A percentile compares a stretch with the other conserved stretches of the same genome.
Conservation (phyloP, 179 eudicot species). For the Drosera spatulata region DNA sequence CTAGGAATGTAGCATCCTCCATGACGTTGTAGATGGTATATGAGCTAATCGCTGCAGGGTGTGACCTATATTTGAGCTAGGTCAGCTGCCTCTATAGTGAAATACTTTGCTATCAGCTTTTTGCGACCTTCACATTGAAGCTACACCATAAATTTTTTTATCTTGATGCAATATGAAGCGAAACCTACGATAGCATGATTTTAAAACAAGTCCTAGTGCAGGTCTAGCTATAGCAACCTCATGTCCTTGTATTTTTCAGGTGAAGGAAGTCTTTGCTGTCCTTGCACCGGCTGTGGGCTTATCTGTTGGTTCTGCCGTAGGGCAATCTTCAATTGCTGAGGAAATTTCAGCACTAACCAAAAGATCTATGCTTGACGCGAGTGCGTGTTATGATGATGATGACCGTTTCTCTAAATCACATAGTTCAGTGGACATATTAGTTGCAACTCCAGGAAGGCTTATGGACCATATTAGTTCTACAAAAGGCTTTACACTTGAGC, state of each 20-base stretch:
- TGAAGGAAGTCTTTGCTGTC: constrained; percentile 75
- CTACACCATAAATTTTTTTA: no score
- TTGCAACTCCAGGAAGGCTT: constrained; percentile 98
- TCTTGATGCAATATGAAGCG: no score
- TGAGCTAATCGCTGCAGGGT: no score
- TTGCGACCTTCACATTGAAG: no score
- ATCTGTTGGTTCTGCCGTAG: constrained; percentile 94
- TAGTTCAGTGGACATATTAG: constrained; percentile 87
- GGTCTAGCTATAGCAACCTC: no score
- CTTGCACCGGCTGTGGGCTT: constrained; percentile 93
- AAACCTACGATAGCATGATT: no score
- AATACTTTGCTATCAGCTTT: no score
- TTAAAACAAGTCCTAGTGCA: no score
- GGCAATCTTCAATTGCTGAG: constrained; percentile 91
- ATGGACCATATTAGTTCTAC: constrained; percentile 89
- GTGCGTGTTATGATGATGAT: constrained; percentile 69
- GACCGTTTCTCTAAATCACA: constrained; percentile 26
- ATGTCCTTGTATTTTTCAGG: constrained; percentile 34
- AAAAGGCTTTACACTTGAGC: constrained; percentile 89
- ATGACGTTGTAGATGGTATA: no score
- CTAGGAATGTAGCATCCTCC: no score
- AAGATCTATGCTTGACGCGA: constrained; percentile 51
- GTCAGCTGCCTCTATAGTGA: no score
- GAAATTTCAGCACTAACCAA: constrained; percentile 67
- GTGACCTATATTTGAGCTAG: no score